phyloP scores from a whole-genome alignment of 179 eudicot genomes.

The Corrigiola litoralis region DNA sequence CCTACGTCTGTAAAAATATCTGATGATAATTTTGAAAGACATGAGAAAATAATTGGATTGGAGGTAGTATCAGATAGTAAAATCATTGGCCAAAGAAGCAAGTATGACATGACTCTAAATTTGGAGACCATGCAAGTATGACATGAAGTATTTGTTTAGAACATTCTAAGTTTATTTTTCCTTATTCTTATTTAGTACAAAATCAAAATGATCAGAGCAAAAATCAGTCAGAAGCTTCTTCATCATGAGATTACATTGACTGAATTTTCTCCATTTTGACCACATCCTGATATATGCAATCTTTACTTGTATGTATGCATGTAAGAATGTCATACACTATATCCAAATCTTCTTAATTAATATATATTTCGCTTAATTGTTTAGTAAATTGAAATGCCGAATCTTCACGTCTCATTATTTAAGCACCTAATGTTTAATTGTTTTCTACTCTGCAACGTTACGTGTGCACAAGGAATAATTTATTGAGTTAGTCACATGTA shows the following conservation, averaged over 20 bases:
- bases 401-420: constrained; percentile 7
- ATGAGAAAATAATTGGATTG: too few relatives aligned
- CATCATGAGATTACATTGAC: constrained; percentile 7
- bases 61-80: too few relatives aligned
- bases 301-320: constrained; percentile 12
- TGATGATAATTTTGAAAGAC: too few relatives aligned
- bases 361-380: neutral
- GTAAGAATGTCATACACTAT: constrained; percentile 22
- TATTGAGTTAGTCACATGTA: constrained; percentile 23
- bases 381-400: neutral
- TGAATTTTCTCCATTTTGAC: constrained; percentile 2
- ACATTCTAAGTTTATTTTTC: neutral
- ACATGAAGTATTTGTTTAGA: neutral
- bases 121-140: too few relatives aligned
- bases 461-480: constrained; percentile 21
- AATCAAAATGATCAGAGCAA: constrained; percentile 1
- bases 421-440: neutral
- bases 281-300: constrained; percentile 16
- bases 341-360: constrained; percentile 14
- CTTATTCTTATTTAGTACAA: neutral
- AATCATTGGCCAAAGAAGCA: too few relatives aligned
- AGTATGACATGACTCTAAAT: too few relatives aligned
- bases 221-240: constrained; percentile 17
- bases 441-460: constrained; percentile 12
- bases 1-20: too few relatives aligned